A percentile compares a stretch with the other conserved stretches of the same genome.
Conservation (phyloP, 352 stramenopile genomes). For the Phytophthora citricola region DNA sequence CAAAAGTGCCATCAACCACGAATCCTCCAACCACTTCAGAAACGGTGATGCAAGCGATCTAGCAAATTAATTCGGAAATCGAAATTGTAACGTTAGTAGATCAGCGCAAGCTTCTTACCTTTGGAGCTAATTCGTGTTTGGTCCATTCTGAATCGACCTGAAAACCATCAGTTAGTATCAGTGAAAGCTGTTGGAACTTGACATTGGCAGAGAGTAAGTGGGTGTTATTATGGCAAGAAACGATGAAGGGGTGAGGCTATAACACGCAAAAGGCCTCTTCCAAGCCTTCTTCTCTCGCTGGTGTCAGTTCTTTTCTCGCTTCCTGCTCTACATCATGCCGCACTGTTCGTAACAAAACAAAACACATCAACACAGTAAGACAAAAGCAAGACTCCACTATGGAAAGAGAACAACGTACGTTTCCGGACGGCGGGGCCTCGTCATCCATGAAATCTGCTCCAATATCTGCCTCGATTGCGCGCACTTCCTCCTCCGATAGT, state of each 20-base stretch:
- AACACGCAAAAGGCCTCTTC: constrained; percentile 20
- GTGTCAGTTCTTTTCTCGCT: constrained; percentile 3
- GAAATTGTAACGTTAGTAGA: not conserved
- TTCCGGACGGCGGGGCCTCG: constrained; percentile 54
- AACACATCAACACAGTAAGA: constrained; percentile 3
- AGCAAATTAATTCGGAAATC: too few relatives aligned
- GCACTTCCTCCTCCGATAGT: constrained; percentile 64
- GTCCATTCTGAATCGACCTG: not conserved
- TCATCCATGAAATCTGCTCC: constrained; percentile 61
- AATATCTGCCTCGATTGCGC: constrained; percentile 62
- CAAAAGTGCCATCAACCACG: constrained; percentile 6
- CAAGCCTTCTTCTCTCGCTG: constrained; percentile 31
- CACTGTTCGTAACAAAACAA: constrained; percentile 29
- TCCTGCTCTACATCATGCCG: constrained; percentile 40
- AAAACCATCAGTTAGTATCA: not conserved
- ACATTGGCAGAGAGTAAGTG: not conserved
- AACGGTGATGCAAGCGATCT: not conserved
- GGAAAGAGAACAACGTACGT: constrained; percentile 38
- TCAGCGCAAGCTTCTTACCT: not conserved
- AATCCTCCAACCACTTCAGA: constrained; percentile 8
- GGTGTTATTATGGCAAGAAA: constrained; percentile 35
- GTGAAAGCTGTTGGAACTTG: not conserved
- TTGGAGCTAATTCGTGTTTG: not conserved
- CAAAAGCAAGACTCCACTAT: not conserved
- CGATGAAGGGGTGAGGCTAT: constrained; percentile 8